Evolutionary conservation across 2,329 filamentous ascomycete genomes (phyloP), one percentile per base, ranked within the genome.

Genomic region (Hymenoscyphus infarciens): DNA sequence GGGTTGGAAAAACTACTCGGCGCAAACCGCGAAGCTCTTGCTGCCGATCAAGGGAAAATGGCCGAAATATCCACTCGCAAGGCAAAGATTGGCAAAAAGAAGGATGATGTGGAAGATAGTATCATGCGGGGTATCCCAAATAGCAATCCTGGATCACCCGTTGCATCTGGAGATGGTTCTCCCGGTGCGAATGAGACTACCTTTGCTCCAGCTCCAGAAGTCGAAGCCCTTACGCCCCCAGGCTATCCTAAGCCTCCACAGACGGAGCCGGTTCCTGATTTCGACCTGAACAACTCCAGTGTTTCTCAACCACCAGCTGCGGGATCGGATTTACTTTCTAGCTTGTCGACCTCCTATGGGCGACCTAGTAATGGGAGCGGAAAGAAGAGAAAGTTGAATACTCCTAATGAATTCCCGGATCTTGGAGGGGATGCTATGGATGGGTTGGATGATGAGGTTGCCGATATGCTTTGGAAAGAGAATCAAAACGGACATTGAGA

Each of bases 201-300:
- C 25, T 27, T 27, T 27, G 75, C 76, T 15, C 75, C 81, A 29
- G 89, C 91, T 38, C 93, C 94, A 1, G 87, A 93, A 69, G 83
- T 96, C 62, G 94, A 98, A 75, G 90, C 88, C 5, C 81, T 97
- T 61, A 97, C 93, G 0, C 93, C 92, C n/a, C 90, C 90, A 1
- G 79, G 86, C 1, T 82, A 86, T 64, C 82, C 83, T 22, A 77
- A 81, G 58, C 79, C 68, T 10, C 61, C 67, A 8, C 56, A 63
- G 5, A 56, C 56, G 3, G 69, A 68, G 45, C 63, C 67, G 77
- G 58, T 76, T 74, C 59, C 73, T 63, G 66, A 71, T 59, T 70
- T 75, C 31, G 70, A 75, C 67, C 68, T 72, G 69, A 77, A 75
- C 67, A 64, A 35, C 16, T 7, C n/a, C 5, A 59, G n/a, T 27